Base-by-base conservation (phyloP, 805 yeast genomes). In the Ogataea paraovalis region DNA sequence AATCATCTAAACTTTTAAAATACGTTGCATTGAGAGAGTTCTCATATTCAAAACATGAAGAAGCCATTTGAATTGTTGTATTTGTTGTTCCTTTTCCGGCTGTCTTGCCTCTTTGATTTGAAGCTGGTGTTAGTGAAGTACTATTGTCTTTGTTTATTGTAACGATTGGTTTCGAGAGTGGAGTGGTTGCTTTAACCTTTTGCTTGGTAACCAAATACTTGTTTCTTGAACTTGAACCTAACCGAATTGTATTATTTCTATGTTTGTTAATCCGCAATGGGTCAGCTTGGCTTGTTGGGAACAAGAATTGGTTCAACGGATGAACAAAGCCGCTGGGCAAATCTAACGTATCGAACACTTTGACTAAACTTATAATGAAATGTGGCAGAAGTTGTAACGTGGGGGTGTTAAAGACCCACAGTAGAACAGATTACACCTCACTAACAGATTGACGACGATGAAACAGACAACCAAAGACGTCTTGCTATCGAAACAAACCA, bases 1-100 rank as follows among this genome's bases (percentile, higher is more conserved):
- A 42, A 13, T 61, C 59, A 4, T 50, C 50, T 19, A 63, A 41
- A 6, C 59, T 44, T 13, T 49, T 49, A 44, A 64, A 59, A 39
- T 52, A 61, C 3, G 50, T 20, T 13, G 61, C 49, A 14, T 41
- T 22, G 3, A 41, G 27, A 3, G 47, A 27, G 22, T 33, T 43
- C 32, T 39, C n/a, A 40, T 23, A 50, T 6, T 21, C 18, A 13
- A 14, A 10, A 21, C 6, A 1, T 2, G 12, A 14, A 3, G 18
- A 16, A 10, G 36, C 16, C 22, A 10, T 41, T 9, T 13, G n/a
- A n/a, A n/a, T n/a, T n/a, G n/a, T 16, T 13, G 44, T 9, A 25
- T 41, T 18, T 41, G 41, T 32, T 22, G 34, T 16, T 33, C 19
- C 37, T 41, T 37, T 41, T n/a, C n/a, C n/a, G n/a, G n/a, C n/a